Percentiles rank a stretch among this genome's conserved stretches.
Evolutionary conservation across 176 grass and related monocot genomes (phyloP).

Genomic region (Echinochloa phyllopogon): DNA sequence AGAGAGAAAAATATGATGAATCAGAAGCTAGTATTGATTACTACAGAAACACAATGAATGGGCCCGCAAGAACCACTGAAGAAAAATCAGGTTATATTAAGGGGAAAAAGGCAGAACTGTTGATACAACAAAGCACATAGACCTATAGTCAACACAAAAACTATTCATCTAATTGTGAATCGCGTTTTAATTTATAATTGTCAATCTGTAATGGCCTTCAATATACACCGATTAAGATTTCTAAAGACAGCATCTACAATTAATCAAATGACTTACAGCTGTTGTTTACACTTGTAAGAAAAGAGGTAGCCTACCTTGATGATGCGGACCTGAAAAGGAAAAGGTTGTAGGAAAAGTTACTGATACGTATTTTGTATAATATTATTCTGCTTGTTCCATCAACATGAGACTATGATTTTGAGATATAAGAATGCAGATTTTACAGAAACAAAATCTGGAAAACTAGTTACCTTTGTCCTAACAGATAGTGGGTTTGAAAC

Average conservation of each 20-base stretch:
- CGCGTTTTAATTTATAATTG: neutral
- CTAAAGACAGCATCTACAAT: conserved; percentile 15
- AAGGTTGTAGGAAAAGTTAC: conserved; percentile 30
- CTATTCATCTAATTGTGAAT: neutral
- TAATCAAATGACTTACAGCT: conserved; percentile 56
- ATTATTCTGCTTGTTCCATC: conserved; percentile 19
- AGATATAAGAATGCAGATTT: conserved; percentile 13
- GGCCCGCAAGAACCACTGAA: neutral
- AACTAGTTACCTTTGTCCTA: conserved; percentile 88
- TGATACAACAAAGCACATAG: conserved; percentile 23
- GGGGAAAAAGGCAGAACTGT: neutral
- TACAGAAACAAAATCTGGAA: conserved; percentile 11
- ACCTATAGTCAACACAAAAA: conserved; percentile 18
- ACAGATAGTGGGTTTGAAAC: conserved; percentile 97
- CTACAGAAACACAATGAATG: conserved; percentile 1
- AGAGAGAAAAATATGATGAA: neutral
- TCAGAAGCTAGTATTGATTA: conserved; percentile 27
- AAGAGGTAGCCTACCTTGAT: conserved; percentile 89
- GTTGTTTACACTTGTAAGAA: conserved; percentile 43
- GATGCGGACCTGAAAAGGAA: conserved; percentile 80
- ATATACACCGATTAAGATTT: conserved; percentile 28
- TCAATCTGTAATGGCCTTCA: conserved; percentile 24
- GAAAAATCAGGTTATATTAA: neutral
- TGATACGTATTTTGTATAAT: conserved; percentile 28
- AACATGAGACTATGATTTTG: conserved; percentile 9